Evolutionary conservation across 2,329 filamentous ascomycete genomes (phyloP), one percentile per base, ranked within the genome.

Genomic region (Scedosporium aurantiacum): DNA sequence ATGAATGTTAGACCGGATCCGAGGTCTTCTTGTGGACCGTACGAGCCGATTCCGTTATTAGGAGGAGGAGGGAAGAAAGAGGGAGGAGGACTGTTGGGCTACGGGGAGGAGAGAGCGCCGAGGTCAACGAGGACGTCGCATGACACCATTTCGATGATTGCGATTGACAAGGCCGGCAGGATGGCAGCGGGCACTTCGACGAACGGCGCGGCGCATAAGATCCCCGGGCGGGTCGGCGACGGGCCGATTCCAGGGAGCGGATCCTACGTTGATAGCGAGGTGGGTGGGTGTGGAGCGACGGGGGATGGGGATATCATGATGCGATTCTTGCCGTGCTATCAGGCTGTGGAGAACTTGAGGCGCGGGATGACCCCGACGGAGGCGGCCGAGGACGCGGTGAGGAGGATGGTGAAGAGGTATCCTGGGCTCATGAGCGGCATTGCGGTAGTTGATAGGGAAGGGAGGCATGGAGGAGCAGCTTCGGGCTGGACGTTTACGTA

Each of bases 231-330:
- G 18, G 80, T 82, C 0, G 81, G 81, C 16, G 81, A 83, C 60
- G 81, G 79, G 0, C 80, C 81, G 3, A 82, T 83, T 59, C 72
- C 75, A 0, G 81, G 81, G 1, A 80, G 78, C 60, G 81, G 80
- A 1, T 80, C 79, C 1, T 83, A 83, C 64, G 81, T 79, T 2
- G 81, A 83, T 63, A 72, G 72, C 4, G 78, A 80, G 2, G 76
- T 80, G 1, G 81, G 80, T 1, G 81, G 77, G 0, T 83, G 81
- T 64, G 81, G 80, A 6, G 79, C 81, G 1, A 83, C 81, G 0
- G 81, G 81, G 1, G 80, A 83, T 60, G 81, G 81, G 0, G 81
- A 83, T 65, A 69, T 82, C 63, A 82, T 83, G 79, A 80, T 82
- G 76, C 74, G 80, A 3, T 82, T 82, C 64, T 67, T 83, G 25